phyloP scores from a whole-genome alignment of 2,329 filamentous ascomycete species.

The Ophiocordyceps camponoti-floridani region DNA sequence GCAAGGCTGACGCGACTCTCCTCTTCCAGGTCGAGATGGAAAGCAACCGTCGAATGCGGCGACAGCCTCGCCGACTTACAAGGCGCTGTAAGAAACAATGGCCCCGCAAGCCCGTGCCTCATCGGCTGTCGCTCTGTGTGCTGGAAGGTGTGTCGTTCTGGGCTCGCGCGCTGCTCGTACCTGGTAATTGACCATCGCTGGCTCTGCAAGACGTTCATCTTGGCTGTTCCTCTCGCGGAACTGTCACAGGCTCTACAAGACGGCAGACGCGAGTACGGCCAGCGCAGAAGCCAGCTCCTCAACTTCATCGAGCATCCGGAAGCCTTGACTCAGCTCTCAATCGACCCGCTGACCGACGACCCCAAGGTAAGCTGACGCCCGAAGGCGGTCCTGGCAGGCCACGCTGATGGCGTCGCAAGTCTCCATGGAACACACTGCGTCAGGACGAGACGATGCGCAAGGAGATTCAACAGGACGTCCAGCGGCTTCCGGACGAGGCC shows the following conservation, averaged over 20 bases:
- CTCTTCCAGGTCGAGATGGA: conserved; percentile 44
- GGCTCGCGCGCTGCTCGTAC: background rate
- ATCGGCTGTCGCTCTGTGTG: conserved; percentile 69
- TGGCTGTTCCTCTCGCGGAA: conserved; percentile 51
- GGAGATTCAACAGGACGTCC: conserved; percentile 90
- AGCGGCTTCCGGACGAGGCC: conserved; percentile 76
- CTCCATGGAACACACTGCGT: conserved; percentile 76
- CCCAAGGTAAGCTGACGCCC: conserved; percentile 23
- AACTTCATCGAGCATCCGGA: conserved; percentile 74
- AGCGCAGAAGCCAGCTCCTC: conserved; percentile 56
- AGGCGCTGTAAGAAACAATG: conserved; percentile 43
- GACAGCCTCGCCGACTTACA: conserved; percentile 42
- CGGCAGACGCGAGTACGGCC: conserved; percentile 55
- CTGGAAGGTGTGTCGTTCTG: conserved; percentile 52
- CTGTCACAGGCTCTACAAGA: conserved; percentile 54
- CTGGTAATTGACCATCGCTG: conserved; percentile 4
- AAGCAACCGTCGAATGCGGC: conserved; percentile 39
- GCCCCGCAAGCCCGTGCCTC: conserved; percentile 42
- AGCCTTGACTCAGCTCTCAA: conserved; percentile 47
- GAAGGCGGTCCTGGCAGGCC: background rate
- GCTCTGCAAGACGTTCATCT: conserved; percentile 48
- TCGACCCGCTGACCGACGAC: conserved; percentile 80
- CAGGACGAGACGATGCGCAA: conserved; percentile 68
- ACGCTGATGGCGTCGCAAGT: conserved; percentile 28
- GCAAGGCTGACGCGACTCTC: conserved; percentile 1